A percentile compares a stretch with the other conserved stretches of the same genome.
Evolutionary conservation across 2,329 filamentous ascomycete species (phyloP).

Genomic region (Beauveria medogensis): DNA sequence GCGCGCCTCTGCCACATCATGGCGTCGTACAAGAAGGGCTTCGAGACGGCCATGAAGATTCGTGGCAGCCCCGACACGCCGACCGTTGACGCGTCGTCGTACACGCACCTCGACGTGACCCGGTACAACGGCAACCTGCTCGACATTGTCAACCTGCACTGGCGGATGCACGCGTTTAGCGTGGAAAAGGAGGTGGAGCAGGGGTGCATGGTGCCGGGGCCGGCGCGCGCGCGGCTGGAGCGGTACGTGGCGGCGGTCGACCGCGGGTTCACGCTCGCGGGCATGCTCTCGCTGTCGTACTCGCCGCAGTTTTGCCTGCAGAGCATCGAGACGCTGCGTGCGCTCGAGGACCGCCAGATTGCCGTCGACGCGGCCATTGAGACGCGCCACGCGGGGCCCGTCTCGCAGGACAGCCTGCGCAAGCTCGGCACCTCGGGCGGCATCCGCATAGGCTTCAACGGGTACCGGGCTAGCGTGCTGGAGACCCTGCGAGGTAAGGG

Average conservation of each 20-base stretch:
- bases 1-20: conserved; percentile 64
- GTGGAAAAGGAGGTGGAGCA: conserved; percentile 53
- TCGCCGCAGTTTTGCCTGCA: conserved; percentile 49
- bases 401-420: conserved; percentile 58
- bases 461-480: conserved; percentile 67
- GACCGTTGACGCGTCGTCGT: conserved; percentile 31
- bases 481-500: conserved; percentile 57
- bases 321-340: conserved; percentile 46
- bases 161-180: conserved; percentile 66
- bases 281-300: conserved; percentile 51
- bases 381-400: conserved; percentile 55
- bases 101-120: conserved; percentile 53
- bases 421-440: conserved; percentile 59
- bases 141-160: conserved; percentile 78
- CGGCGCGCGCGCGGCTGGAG: conserved; percentile 37
- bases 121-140: conserved; percentile 78
- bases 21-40: conserved; percentile 63
- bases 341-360: conserved; percentile 48
- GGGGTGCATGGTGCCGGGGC: conserved; percentile 41
- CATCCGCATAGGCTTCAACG: conserved; percentile 58
- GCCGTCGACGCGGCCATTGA: conserved; percentile 31
- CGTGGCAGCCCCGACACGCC: conserved; percentile 19
- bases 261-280: conserved; percentile 35
- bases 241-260: conserved; percentile 43
- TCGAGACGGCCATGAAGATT: conserved; percentile 54